phyloP scores from a whole-genome alignment of 176 grass and related monocot genomes.

The Avena eriantha region DNA sequence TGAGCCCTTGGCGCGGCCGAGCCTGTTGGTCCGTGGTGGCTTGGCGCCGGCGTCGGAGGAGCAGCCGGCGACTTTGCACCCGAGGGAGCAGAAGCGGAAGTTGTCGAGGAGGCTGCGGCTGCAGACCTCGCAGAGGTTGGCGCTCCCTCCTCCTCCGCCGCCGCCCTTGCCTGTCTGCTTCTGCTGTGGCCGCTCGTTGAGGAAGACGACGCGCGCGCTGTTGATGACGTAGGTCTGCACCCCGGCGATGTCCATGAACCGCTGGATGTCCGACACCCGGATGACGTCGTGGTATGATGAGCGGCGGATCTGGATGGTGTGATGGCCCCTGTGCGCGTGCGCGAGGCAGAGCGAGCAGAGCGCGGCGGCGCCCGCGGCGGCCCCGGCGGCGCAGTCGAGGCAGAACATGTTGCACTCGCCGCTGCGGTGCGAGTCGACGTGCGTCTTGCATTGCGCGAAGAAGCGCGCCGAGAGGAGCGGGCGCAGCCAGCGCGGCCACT shows the following conservation, averaged over 20 bases:
- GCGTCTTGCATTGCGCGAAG: conserved; percentile 87
- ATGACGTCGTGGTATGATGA: conserved; percentile 99
- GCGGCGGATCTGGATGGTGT: conserved; percentile 85
- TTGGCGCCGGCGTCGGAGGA: conserved; percentile 36
- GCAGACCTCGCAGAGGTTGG: conserved; percentile 96
- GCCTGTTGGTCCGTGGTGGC: conserved; percentile 32
- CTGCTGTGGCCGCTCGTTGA: conserved; percentile 94
- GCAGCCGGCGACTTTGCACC: conserved; percentile 74
- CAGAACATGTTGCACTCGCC: conserved; percentile 98
- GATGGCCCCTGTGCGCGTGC: conserved; percentile 59
- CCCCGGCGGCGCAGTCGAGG: conserved; percentile 71
- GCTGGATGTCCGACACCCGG: conserved; percentile 91
- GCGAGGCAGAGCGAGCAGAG: conserved; percentile 92
- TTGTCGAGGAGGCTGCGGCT: conserved; percentile 92
- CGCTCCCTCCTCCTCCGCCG: conserved; percentile 48
- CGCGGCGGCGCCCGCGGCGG: conserved; percentile 22
- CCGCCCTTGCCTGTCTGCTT: conserved; percentile 65
- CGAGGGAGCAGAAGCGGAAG: conserved; percentile 98
- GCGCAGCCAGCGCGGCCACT: conserved; percentile 83
- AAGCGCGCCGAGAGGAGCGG: conserved; percentile 78
- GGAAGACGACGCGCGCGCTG: conserved; percentile 95
- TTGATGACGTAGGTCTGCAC: conserved; percentile 99
- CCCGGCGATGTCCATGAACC: conserved; percentile 85
- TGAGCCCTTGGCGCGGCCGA: conserved; percentile 18
- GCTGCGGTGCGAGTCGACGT: conserved; percentile 67